phyloP scores from a whole-genome alignment of 1,139 yeast genomes.

The Zygoascus sp. region DNA sequence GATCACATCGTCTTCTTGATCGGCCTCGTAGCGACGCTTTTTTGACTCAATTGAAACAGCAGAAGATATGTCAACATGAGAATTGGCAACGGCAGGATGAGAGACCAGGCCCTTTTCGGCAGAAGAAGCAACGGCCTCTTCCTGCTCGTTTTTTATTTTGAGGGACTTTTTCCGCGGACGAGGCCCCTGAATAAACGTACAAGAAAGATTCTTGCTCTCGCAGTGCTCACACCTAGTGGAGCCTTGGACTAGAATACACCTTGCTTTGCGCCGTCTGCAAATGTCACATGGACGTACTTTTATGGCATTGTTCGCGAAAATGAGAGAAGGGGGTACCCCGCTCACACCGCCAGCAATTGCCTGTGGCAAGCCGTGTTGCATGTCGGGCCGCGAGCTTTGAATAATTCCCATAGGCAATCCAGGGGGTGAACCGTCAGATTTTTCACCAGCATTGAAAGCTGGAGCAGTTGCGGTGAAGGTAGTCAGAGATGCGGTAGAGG shows the following conservation, averaged over 20 bases:
- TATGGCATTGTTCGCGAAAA: conserved; percentile 6
- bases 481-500: neutral
- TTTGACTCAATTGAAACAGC: neutral
- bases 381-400: neutral
- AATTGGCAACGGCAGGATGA: neutral
- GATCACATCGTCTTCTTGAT: conserved; percentile 13
- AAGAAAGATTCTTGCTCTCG: conserved; percentile 32
- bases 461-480: conserved; percentile 1
- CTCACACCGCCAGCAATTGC: neutral
- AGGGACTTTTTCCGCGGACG: conserved; percentile 21
- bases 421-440: conserved; percentile 4
- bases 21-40: conserved; percentile 12
- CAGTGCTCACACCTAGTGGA: conserved; percentile 36
- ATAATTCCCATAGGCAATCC: neutral
- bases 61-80: conserved; percentile 1
- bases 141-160: neutral
- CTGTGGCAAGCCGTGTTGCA: neutral
- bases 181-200: conserved; percentile 36
- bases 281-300: conserved; percentile 30
- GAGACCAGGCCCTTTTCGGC: neutral
- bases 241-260: conserved; percentile 34
- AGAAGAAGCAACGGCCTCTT: neutral
- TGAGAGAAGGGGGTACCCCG: conserved; percentile 4
- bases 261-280: conserved; percentile 35
- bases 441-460: neutral